Evolutionary conservation across 352 stramenopile genomes (phyloP), one percentile per base, ranked within the genome.

Genomic region (Globisporangium heterothallicum): DNA sequence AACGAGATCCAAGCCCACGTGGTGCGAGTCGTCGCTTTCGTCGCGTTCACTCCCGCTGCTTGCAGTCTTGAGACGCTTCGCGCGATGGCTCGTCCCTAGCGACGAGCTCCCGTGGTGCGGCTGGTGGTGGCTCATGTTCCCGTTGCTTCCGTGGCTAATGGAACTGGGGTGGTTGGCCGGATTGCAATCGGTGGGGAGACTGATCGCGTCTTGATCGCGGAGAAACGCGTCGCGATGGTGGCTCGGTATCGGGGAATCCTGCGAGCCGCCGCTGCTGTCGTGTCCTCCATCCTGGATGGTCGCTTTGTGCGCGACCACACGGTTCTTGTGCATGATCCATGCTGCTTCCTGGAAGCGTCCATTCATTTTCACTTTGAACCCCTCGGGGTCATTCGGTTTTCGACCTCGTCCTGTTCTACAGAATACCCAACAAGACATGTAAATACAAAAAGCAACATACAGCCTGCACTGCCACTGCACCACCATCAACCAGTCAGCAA

Each of bases 361-460:
- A 34, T 87, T 87, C 76, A 87, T 87, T 44, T 83, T 87, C 13
- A 87, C 70, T 44, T 84, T 87, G 49, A 85, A 87, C 2, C 76
- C 76, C 6, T 72, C 61, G 3, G 71, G 68, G 29, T 84, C 76
- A 51, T 85, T 85, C n/a, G 76, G 76, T 50, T 72, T 74, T 14
- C 76, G 66, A 18, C 76, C 76, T 44, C 68, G 59, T 32, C 56
- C 62, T 30, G 76, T 85, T 29, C 73, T 87, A 26, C 54, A 48
- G 27, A 40, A 36, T 38, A 32, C 13, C 18, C 40, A 56, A 30
- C 35, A 45, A 34, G n/a, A 49, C 34, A 59, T 27, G 24, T 29
- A 54, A 6, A 32, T 26, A 43, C 6, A 38, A 29, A 9, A 25
- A 46, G n/a, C 16, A n/a, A 29, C 19, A 34, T 7, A 32, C 25